Evolutionary conservation across 306 rosid species (phyloP).

Genomic region (Pyrus betulifolia): DNA sequence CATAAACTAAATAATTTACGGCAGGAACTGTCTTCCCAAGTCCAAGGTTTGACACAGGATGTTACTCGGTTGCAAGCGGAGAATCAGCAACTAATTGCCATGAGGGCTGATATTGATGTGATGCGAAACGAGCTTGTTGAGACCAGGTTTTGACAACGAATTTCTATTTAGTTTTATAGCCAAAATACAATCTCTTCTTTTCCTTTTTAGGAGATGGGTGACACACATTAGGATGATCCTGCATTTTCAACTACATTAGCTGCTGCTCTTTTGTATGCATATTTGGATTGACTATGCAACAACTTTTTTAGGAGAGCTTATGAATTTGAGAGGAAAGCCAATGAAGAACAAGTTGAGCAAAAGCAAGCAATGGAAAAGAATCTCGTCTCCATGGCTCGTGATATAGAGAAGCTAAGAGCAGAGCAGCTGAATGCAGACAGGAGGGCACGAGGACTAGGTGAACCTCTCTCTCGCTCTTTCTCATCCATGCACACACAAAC

Average conservation of each 20-base stretch:
- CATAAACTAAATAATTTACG: constrained; percentile 27
- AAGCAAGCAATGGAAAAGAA: constrained; percentile 44
- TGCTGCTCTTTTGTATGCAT: not conserved
- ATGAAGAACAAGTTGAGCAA: constrained; percentile 31
- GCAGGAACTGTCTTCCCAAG: constrained; percentile 33
- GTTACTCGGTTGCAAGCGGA: constrained; percentile 31
- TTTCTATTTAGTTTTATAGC: constrained; percentile 1
- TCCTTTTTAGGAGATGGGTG: not conserved
- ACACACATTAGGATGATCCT: not conserved
- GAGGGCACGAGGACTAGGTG: constrained; percentile 28
- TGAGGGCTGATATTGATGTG: constrained; percentile 33
- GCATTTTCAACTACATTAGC: not conserved
- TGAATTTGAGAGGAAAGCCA: constrained; percentile 40
- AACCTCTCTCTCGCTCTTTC: not conserved
- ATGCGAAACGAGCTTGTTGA: constrained; percentile 36
- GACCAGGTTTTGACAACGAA: constrained; percentile 36
- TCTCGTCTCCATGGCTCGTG: constrained; percentile 45
- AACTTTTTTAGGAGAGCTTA: constrained; percentile 32
- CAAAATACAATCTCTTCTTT: not conserved
- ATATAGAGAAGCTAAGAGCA: constrained; percentile 35
- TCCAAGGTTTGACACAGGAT: constrained; percentile 39
- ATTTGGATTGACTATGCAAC: constrained; percentile 15
- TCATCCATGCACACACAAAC: not conserved
- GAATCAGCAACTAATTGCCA: constrained; percentile 31
- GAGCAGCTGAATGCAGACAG: constrained; percentile 27